Evolutionary conservation across 73 alveolate species (phyloP).

Genomic region (Paramecium biaurelia): DNA sequence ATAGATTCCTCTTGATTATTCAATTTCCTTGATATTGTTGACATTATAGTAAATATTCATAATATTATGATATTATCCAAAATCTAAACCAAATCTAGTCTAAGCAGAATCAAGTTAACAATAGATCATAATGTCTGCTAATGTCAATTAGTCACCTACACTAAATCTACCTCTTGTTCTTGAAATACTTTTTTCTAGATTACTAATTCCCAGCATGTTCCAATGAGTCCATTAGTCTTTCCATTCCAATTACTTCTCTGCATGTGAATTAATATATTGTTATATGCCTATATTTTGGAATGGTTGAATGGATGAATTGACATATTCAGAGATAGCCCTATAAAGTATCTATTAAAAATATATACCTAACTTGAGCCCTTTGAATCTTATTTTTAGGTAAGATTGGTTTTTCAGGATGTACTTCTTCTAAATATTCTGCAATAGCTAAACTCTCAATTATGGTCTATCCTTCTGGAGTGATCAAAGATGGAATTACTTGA

Average conservation of each 20-base stretch:
- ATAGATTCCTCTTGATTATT: slow-evolving; percentile 40
- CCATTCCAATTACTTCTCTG: slow-evolving; percentile 17
- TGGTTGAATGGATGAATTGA: slow-evolving; percentile 35
- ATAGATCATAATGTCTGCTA: slow-evolving; percentile 27
- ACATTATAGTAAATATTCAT: slow-evolving; percentile 7
- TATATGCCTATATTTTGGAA: background rate
- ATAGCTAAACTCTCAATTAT: background rate
- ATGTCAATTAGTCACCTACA: background rate
- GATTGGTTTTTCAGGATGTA: background rate
- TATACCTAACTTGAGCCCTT: background rate
- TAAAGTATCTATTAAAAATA: background rate
- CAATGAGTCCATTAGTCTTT: slow-evolving; percentile 23
- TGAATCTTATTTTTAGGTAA: background rate
- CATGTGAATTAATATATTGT: background rate
- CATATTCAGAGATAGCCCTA: background rate
- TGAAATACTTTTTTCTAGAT: background rate
- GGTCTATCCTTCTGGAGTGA: background rate
- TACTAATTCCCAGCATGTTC: background rate
- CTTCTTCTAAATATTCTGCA: background rate
- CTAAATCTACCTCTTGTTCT: slow-evolving; percentile 34
- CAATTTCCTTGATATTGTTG: background rate
- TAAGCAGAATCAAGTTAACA: slow-evolving; percentile 46
- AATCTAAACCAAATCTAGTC: slow-evolving; percentile 28
- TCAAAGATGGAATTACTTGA: background rate
- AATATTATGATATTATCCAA: background rate